Evolutionary conservation across 805 yeast species (phyloP).

Genomic region (Grigorovia transvaalensis): DNA sequence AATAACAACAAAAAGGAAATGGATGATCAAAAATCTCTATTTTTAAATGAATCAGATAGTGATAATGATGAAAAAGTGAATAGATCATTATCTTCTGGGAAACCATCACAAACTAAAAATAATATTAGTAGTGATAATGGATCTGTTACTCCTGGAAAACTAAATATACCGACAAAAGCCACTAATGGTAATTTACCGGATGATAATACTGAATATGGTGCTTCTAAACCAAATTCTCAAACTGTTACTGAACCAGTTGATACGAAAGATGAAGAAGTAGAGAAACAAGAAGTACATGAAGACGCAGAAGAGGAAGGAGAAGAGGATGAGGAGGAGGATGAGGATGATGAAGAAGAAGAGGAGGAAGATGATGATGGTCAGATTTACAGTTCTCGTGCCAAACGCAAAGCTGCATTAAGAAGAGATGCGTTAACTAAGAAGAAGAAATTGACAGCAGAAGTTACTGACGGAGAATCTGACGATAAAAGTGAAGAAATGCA

Average conservation of each 20-base stretch:
- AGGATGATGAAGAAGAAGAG: conserved; percentile 3
- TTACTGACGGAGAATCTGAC: not conserved
- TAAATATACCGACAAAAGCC: too few relatives aligned
- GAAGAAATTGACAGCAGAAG: not conserved
- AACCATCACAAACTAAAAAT: too few relatives aligned
- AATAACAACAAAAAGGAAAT: not conserved
- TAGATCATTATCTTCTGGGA: too few relatives aligned
- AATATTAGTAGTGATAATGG: too few relatives aligned
- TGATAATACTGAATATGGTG: too few relatives aligned
- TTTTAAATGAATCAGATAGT: not conserved
- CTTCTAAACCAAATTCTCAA: too few relatives aligned
- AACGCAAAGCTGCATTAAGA: conserved; percentile 3
- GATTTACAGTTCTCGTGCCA: conserved; percentile 1
- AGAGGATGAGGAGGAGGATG: not conserved
- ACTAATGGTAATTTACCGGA: too few relatives aligned
- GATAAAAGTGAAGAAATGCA: not conserved
- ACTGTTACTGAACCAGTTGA: too few relatives aligned
- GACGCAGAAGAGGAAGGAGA: not conserved
- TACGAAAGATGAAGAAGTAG: not conserved
- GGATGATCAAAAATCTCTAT: not conserved
- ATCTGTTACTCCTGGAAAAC: too few relatives aligned
- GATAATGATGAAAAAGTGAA: not conserved
- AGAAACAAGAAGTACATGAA: not conserved
- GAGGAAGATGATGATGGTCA: conserved; percentile 3
- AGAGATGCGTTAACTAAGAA: not conserved